Evolutionary conservation across 2,329 filamentous ascomycete species (phyloP), one percentile per base, ranked within the genome.

Genomic region (Epichloe scottii): DNA sequence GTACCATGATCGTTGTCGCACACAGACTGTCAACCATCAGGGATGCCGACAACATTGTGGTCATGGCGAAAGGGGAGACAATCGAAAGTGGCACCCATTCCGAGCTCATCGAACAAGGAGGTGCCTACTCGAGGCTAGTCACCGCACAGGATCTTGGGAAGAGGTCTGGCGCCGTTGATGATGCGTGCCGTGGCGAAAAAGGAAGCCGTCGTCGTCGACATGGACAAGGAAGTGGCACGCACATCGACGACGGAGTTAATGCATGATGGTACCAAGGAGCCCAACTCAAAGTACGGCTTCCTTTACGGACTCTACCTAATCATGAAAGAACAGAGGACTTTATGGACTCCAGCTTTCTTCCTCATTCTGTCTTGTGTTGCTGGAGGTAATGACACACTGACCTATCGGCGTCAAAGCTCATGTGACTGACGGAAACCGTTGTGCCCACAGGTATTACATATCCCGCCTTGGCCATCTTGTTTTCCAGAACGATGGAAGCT

Each of bases 1-100:
- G 81, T 15, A 86, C 82, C 1, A 84, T 81, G 3, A 77, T 86
- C 41, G 73, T 82, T 15, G 83, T 86, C 53, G 82, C 82, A 0
- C 79, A 82, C 60, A 66, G 77, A 2, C 67, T 83, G 0, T 76
- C 75, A 0, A 82, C 78, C 0, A 77, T 82, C 52, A 73, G 72
- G 53, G 70, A 78, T 46, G 82, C 82, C 0, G 79, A 86, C 58
- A 77, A 80, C 48, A 86, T 86, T 51, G 68, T 85, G 7, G 82
- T 86, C 15, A 71, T 86, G 59, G 68, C 76, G 7, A 70, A 78
- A 54, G 83, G 83, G 1, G 61, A 70, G 44, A 71, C 78, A 3
- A 64, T 82, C 3, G 83, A 87, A 61, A 69, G 79, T 55, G 83
- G 82, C 0, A 79, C 74, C 0, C 83, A 86, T 52, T 69, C 77